Evolutionary conservation across 2,329 filamentous ascomycete genomes (phyloP).

Genomic region (Hypocrella siamensis): DNA sequence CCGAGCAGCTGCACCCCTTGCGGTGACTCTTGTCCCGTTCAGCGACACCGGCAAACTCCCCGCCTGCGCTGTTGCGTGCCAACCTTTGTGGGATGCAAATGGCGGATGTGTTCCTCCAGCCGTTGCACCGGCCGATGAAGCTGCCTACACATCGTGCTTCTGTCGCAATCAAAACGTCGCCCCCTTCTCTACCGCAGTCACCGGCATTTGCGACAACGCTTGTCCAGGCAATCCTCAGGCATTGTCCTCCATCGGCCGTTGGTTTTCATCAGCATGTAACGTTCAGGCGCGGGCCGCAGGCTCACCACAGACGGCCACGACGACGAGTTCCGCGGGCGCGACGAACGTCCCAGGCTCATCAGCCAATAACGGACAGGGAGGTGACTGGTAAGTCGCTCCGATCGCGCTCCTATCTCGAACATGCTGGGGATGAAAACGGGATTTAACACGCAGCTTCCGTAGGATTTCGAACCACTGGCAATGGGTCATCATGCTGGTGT

Average conservation of each 20-base stretch:
- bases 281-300: constrained; percentile 15
- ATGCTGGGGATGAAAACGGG: background rate
- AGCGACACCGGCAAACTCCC: constrained; percentile 31
- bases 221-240: constrained; percentile 34
- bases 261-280: constrained; percentile 55
- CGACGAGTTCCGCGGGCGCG: constrained; percentile 2
- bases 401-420: background rate
- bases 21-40: constrained; percentile 42
- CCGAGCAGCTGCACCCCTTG: constrained; percentile 3
- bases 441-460: background rate
- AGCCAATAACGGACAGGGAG: constrained; percentile 14
- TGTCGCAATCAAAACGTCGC: constrained; percentile 48
- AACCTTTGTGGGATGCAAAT: constrained; percentile 52
- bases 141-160: constrained; percentile 54
- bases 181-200: constrained; percentile 34
- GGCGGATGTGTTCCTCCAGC: constrained; percentile 50
- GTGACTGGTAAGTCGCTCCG: constrained; percentile 27
- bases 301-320: constrained; percentile 6
- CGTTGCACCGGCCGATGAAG: constrained; percentile 27
- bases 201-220: constrained; percentile 44
- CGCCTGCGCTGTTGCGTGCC: constrained; percentile 43
- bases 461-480: constrained; percentile 58
- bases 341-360: constrained; percentile 1
- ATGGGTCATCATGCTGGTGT: constrained; percentile 71
- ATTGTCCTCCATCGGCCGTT: constrained; percentile 43